phyloP scores from a whole-genome alignment of 192 early-diverging fungal genomes.

The Backusella sp. region DNA sequence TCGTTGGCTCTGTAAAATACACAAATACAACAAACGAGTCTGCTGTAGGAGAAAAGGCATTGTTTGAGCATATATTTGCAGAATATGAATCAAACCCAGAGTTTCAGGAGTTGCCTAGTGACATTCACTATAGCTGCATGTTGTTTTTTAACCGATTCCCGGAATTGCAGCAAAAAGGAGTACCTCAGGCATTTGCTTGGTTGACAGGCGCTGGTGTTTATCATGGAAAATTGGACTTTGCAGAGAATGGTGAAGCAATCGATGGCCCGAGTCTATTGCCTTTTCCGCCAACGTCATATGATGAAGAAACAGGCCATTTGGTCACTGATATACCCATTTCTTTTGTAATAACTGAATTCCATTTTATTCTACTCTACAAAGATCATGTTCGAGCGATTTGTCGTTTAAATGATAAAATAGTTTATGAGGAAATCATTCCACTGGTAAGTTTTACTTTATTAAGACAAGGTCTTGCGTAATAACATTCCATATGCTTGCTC shows the following conservation, averaged over 20 bases:
- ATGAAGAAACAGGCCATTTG: slow-evolving; percentile 29
- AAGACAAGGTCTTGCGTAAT: neutral
- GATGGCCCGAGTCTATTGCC: slow-evolving; percentile 3
- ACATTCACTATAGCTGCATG: slow-evolving; percentile 52
- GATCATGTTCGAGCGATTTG: slow-evolving; percentile 74
- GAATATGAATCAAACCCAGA: slow-evolving; percentile 65
- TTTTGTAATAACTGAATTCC: slow-evolving; percentile 84
- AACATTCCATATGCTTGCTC: neutral
- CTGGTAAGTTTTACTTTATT: slow-evolving; percentile 47
- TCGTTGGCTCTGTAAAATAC: slow-evolving; percentile 65
- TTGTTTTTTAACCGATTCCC: slow-evolving; percentile 69
- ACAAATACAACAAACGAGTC: slow-evolving; percentile 42
- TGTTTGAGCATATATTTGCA: slow-evolving; percentile 78
- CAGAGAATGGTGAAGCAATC: slow-evolving; percentile 70
- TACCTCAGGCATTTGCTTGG: slow-evolving; percentile 86
- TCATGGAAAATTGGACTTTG: slow-evolving; percentile 78
- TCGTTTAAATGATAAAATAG: slow-evolving; percentile 75
- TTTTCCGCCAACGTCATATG: slow-evolving; percentile 30
- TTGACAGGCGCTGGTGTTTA: slow-evolving; percentile 86
- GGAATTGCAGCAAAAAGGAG: slow-evolving; percentile 59
- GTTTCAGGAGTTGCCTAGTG: slow-evolving; percentile 56
- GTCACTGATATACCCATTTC: slow-evolving; percentile 64
- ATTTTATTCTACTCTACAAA: slow-evolving; percentile 82
- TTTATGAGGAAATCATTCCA: slow-evolving; percentile 77
- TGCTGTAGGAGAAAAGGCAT: slow-evolving; percentile 40